Evolutionary conservation across 495 filamentous ascomycete genomes (phyloP), one percentile per base, ranked within the genome.

Genomic region (Pyrenula aspistea): DNA sequence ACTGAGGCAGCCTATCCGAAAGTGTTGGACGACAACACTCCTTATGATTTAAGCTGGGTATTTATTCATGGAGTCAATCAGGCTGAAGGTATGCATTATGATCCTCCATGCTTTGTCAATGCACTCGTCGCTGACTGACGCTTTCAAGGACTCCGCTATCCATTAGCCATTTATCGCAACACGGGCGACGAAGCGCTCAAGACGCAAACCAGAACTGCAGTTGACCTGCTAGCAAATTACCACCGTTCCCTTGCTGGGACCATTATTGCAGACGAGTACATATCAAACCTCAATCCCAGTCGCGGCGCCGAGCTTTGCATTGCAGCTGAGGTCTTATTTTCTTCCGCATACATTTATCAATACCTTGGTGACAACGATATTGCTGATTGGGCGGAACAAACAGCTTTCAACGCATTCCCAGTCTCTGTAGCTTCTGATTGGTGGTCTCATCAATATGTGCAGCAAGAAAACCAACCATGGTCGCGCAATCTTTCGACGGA

Each of bases 21-120:
- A 10, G 49, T 77, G 2, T 57, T 63, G 0, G 61, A 62, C 24
- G 62, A 60, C 15, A 59, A 63, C 11, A 64, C 61, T 0, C 59
- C 60, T 36, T 58, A 59, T 10, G 10, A 64, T 15, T 42, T 42
- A 15, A 42, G 31, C 1, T 77, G 66, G 53, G 67, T 65, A 2
- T 75, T 70, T 51, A 62, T 65, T 20, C 77, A 79, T 56, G 77
- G 69, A 12, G 76, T 79, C 11, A 79, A 78, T 54, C 63, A 72
- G 42, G 77, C 66, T 24, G 71, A 79, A 67, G 72, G 75, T 69
- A 65, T 77, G 12, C 76, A 77, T 55, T 66, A 68, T 24, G 63
- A 62, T 19, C 4, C 15, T 42, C 4, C 31, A 15, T 4, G 8
- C 31, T 42, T 42, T 15, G 4, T 15, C 15, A 15, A 42, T 42